These are phyloP conservation scores for Leccinum sublutescens DNA, from an alignment of 768 basidiomycete species.

Conservation along the genomic window DNA sequence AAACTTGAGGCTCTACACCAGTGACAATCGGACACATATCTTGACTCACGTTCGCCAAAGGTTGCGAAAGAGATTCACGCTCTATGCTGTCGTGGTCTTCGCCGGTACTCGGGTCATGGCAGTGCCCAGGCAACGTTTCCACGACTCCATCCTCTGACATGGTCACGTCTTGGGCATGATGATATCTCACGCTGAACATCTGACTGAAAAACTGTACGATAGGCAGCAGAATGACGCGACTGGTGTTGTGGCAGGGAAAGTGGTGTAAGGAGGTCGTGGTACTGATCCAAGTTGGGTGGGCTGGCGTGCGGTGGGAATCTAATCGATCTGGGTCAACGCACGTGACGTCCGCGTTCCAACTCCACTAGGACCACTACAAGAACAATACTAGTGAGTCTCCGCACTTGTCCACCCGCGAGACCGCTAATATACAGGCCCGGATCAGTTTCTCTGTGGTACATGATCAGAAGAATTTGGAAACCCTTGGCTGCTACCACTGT, in stretches of 20 bases:
- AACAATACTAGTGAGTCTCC: not conserved
- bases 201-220: constrained; percentile 1
- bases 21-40: constrained; percentile 29
- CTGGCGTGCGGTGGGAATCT: constrained; percentile 22
- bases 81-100: constrained; percentile 13
- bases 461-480: constrained; percentile 70
- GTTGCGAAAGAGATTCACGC: constrained; percentile 25
- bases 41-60: constrained; percentile 36
- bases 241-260: constrained; percentile 2
- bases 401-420: not conserved
- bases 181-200: constrained; percentile 18
- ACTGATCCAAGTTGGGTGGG: constrained; percentile 18
- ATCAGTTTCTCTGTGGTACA: constrained; percentile 23
- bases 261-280: constrained; percentile 26
- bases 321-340: constrained; percentile 19
- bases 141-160: constrained; percentile 4
- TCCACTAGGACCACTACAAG: no score
- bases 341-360: constrained; percentile 15
- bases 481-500: constrained; percentile 56
- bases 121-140: constrained; percentile 1
- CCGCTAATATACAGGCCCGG: not conserved
- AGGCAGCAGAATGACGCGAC: not conserved
- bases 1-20: constrained; percentile 34
- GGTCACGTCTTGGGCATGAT: constrained; percentile 3
- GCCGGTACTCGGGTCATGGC: not conserved